Evolutionary conservation across 202 grass and related monocot species (phyloP).

Genomic region (Zizania palustris): DNA sequence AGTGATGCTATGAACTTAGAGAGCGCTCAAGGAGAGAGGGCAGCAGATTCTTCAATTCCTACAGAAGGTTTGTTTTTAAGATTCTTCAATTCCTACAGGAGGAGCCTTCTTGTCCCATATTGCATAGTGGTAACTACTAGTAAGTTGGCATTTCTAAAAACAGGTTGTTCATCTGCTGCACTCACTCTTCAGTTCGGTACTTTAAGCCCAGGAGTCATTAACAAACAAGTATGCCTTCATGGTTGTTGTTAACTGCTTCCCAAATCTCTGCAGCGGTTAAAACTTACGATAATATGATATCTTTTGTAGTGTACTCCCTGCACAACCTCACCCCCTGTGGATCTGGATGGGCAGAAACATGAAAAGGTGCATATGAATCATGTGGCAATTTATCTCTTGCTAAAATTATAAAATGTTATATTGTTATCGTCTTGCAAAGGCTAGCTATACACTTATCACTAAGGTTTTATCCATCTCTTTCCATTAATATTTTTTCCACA

Average conservation of each 20-base stretch:
- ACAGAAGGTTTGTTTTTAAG: slow-evolving; percentile 37
- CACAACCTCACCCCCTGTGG: slow-evolving; percentile 56
- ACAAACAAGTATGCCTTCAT: slow-evolving; percentile 51
- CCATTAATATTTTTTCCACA: not conserved
- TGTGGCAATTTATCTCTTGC: too few relatives aligned
- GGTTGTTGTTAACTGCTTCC: slow-evolving; percentile 10
- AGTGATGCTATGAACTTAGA: slow-evolving; percentile 20
- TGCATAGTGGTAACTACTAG: slow-evolving; percentile 7
- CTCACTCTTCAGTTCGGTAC: slow-evolving; percentile 79
- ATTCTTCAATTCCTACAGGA: not conserved
- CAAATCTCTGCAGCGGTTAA: slow-evolving; percentile 9
- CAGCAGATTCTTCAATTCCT: slow-evolving; percentile 25
- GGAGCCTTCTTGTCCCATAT: not conserved
- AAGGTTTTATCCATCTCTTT: not conserved
- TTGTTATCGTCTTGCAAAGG: not conserved
- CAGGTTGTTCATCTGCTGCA: slow-evolving; percentile 35
- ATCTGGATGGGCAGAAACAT: slow-evolving; percentile 54
- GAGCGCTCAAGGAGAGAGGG: slow-evolving; percentile 29
- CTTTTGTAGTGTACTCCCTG: slow-evolving; percentile 54
- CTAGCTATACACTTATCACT: not conserved
- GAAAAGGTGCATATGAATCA: slow-evolving; percentile 48
- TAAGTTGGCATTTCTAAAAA: not conserved
- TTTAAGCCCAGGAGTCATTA: slow-evolving; percentile 64
- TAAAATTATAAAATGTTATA: not conserved
- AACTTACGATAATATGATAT: slow-evolving; percentile 14